Evolutionary conservation across 2,329 filamentous ascomycete genomes (phyloP).

Genomic region (Helotiales sp.): DNA sequence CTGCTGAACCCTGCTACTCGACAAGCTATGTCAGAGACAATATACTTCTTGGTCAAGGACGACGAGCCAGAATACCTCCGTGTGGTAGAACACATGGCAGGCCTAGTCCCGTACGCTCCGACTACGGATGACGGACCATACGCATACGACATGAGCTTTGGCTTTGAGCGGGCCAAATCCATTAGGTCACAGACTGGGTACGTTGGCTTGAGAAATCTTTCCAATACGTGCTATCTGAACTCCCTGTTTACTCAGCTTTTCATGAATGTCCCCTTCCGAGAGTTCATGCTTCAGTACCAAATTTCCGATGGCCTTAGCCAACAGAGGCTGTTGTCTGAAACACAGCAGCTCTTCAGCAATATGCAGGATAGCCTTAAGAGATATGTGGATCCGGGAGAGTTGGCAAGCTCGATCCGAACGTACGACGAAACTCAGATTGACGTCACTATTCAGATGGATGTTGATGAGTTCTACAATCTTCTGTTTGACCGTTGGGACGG

Average conservation of each 20-base stretch:
- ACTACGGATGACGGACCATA: conserved; percentile 55
- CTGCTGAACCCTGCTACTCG: conserved; percentile 57
- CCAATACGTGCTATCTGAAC: conserved; percentile 97
- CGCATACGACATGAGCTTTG: conserved; percentile 58
- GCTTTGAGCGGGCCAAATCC: conserved; percentile 65
- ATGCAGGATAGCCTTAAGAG: conserved; percentile 83
- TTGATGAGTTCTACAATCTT: conserved; percentile 95
- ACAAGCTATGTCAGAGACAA: conserved; percentile 58
- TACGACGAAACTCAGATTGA: conserved; percentile 84
- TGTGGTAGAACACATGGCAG: conserved; percentile 52
- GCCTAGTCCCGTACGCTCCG: conserved; percentile 49
- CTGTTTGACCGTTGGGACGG: conserved; percentile 90
- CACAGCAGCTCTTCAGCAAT: conserved; percentile 77
- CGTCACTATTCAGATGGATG: conserved; percentile 91
- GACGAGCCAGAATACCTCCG: conserved; percentile 47
- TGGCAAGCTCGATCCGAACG: conserved; percentile 76
- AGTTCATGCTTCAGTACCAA: conserved; percentile 71
- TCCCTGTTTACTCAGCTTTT: conserved; percentile 92
- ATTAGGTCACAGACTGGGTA: conserved; percentile 80
- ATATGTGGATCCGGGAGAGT: conserved; percentile 68
- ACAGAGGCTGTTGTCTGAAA: conserved; percentile 72
- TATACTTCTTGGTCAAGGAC: conserved; percentile 56
- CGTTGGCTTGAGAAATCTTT: conserved; percentile 86
- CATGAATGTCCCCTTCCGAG: conserved; percentile 88
- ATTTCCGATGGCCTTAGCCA: conserved; percentile 54